Evolutionary conservation across 2,329 filamentous ascomycete species (phyloP).

Genomic region (Daldinia sp.): DNA sequence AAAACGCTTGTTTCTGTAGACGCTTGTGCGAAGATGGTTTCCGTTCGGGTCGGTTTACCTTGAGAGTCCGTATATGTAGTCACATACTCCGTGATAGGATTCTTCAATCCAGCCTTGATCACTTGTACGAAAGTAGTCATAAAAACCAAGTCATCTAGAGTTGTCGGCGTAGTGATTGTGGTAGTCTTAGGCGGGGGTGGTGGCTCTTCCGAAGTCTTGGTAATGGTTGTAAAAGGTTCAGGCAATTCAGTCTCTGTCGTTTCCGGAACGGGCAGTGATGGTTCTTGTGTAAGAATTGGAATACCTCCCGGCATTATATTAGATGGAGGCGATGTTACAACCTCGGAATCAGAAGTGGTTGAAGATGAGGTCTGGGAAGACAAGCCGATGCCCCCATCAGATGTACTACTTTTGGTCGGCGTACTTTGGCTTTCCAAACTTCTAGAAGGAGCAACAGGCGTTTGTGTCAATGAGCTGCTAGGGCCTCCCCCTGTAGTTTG

Average conservation of each 20-base stretch:
- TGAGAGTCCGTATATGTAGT: conserved; percentile 28
- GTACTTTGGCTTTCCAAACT: not conserved
- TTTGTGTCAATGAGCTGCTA: not conserved
- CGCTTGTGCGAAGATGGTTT: conserved; percentile 28
- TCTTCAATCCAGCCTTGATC: conserved; percentile 31
- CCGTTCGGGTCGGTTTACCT: conserved; percentile 34
- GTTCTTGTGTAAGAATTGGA: not conserved
- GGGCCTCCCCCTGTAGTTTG: not conserved
- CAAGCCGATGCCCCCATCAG: not conserved
- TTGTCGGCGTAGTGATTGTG: conserved; percentile 40
- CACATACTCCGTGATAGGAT: conserved; percentile 25
- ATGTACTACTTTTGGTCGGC: not conserved
- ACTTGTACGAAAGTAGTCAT: conserved; percentile 32
- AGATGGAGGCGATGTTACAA: not conserved
- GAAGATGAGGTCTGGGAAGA: not conserved
- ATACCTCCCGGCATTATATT: not conserved
- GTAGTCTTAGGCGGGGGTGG: conserved; percentile 34
- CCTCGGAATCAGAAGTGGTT: conserved; percentile 9
- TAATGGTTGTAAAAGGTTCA: conserved; percentile 27
- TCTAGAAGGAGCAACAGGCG: not conserved
- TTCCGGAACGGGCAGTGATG: not conserved
- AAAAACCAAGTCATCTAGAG: conserved; percentile 20
- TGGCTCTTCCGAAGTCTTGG: conserved; percentile 9
- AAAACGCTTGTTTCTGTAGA: conserved; percentile 3
- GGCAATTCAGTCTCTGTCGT: not conserved